These are phyloP conservation scores for Ustilago shanxiensis DNA, from an alignment of 1,284 basidiomycete genomes.

Conservation along the genomic window DNA sequence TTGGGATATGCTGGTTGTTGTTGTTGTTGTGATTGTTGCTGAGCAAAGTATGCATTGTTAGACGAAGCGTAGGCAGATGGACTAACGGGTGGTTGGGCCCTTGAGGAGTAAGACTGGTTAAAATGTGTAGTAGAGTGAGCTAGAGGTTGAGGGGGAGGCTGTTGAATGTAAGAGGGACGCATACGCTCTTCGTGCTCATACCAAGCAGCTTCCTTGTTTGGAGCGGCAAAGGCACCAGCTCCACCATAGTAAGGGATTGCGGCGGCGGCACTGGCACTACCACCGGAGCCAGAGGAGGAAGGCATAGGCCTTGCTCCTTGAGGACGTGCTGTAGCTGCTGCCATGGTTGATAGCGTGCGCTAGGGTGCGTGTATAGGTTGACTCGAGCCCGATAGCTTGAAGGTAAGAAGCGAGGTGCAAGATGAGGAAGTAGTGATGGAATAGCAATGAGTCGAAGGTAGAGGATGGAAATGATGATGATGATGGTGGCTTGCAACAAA, in stretches of 20 bases:
- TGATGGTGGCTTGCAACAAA: not conserved
- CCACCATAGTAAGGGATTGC: conserved; percentile 20
- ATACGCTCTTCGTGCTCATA: conserved; percentile 64
- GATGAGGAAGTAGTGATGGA: no score
- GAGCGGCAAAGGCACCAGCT: conserved; percentile 15
- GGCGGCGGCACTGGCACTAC: conserved; percentile 24
- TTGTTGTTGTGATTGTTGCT: conserved; percentile 6
- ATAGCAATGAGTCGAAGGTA: no score
- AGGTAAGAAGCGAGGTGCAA: not conserved
- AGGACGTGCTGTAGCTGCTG: conserved; percentile 33
- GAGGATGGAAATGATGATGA: conserved; percentile 3
- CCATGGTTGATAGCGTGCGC: conserved; percentile 19
- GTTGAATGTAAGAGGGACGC: conserved; percentile 63
- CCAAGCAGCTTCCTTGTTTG: conserved; percentile 58
- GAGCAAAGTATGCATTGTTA: conserved; percentile 9
- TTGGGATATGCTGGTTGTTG: conserved; percentile 15
- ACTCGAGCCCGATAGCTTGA: not conserved
- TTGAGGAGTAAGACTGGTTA: conserved; percentile 28
- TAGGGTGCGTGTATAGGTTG: not conserved
- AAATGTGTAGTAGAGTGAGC: conserved; percentile 22
- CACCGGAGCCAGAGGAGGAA: conserved; percentile 36
- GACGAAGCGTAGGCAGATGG: conserved; percentile 26
- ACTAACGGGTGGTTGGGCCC: conserved; percentile 29
- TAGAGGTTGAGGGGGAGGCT: conserved; percentile 29
- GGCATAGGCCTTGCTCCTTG: conserved; percentile 51